phyloP scores from a whole-genome alignment of 306 rosid genomes.

The Cyclanthera cordifolia region DNA sequence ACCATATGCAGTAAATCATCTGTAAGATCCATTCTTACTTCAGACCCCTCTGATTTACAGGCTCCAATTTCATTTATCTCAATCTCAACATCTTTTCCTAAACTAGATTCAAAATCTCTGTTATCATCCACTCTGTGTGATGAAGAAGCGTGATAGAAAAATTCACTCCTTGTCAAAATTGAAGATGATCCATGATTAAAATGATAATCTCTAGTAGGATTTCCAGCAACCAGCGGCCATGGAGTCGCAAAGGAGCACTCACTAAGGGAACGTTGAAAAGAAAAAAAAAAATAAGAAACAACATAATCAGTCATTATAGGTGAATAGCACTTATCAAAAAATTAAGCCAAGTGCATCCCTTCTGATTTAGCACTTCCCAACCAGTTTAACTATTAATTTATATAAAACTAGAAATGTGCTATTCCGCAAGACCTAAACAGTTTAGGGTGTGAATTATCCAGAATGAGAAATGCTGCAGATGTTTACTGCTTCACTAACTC shows the following conservation, averaged over 20 bases:
- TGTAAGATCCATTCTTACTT: slow-evolving; percentile 87
- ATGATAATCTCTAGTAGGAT: slow-evolving; percentile 28
- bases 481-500: not conserved
- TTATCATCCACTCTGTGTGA: slow-evolving; percentile 28
- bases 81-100: slow-evolving; percentile 40
- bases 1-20: slow-evolving; percentile 97
- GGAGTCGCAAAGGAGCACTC: slow-evolving; percentile 35
- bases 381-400: too few relatives aligned
- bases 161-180: slow-evolving; percentile 23
- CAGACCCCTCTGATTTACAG: slow-evolving; percentile 46
- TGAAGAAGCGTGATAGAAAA: slow-evolving; percentile 31
- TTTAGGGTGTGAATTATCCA: too few relatives aligned
- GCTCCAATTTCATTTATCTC: slow-evolving; percentile 33
- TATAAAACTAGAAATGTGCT: too few relatives aligned
- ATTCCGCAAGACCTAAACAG: too few relatives aligned
- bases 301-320: not conserved
- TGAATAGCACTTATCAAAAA: not conserved
- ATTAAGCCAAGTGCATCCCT: not conserved
- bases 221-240: slow-evolving; percentile 39
- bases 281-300: slow-evolving; percentile 4
- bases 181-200: slow-evolving; percentile 24
- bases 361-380: too few relatives aligned
- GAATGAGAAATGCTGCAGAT: not conserved
- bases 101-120: slow-evolving; percentile 24
- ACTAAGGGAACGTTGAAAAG: slow-evolving; percentile 34